Base-by-base conservation (phyloP, 1,284 basidiomycete genomes). In the Trametes sp. region DNA sequence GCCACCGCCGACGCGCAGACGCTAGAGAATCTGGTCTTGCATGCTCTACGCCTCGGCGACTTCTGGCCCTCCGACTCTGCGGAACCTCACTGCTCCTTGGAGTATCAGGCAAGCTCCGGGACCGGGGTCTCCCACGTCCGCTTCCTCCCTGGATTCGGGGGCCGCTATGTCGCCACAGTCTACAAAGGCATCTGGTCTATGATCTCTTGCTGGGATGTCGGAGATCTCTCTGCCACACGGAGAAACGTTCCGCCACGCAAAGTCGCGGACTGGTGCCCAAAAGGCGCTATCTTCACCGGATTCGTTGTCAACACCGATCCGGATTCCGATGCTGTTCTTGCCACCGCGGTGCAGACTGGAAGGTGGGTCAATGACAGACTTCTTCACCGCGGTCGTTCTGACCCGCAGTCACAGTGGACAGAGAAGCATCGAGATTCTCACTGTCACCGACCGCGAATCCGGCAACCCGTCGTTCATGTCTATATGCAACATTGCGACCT, bases 101-200 rank as follows among this genome's bases (percentile, higher is more conserved):
- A 68, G 35, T 78, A 69, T 57, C 59, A 69, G 26, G 74, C 75
- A 2, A 73, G 70, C 44, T 70, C 77, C 5, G 79, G 77, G 31
- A 81, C 80, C 0, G 74, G 78, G 1, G 78, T 88, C 14, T 80
- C 81, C 19, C 78, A 84, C 19, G 76, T 88, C n/a, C 80, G 76
- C 21, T 84, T 89, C 66, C 55, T 88, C 1, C 81, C 81, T 28
- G 78, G 79, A 13, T 71, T 72, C 48, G 77, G 76, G 9, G 79
- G 76, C 10, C 72, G 73, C 54, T 80, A 82, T 71, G 60, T 89
- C 13, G 59, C 86, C 55, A 84, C 84, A 3, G 77, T 86, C 10
- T 85, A 85, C 10, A 82, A 84, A 62, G 81, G 81, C 6, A 83
- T 89, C 51, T 90, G 87, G 87, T 79, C 78, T 31, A 76, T 78